Evolutionary conservation across 768 basidiomycete species (phyloP).

Genomic region (Pholiota microspora): DNA sequence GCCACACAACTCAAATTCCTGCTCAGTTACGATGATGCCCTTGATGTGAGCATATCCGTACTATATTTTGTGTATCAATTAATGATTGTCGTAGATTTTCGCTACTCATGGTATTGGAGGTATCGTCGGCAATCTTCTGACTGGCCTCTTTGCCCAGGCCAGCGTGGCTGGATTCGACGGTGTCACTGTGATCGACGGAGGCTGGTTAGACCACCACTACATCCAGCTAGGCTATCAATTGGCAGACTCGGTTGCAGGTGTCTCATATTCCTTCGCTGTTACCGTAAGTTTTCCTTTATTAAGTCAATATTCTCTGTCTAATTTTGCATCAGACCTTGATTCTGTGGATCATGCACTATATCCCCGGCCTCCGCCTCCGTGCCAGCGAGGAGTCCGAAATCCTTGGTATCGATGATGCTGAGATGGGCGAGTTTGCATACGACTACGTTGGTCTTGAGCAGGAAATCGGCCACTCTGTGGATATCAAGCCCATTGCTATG

Average conservation of each 20-base stretch:
- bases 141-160: slow-evolving; percentile 84
- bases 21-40: slow-evolving; percentile 71
- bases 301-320: background rate
- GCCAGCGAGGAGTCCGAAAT: slow-evolving; percentile 63
- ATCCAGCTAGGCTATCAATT: slow-evolving; percentile 85
- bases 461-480: slow-evolving; percentile 41
- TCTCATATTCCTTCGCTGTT: slow-evolving; percentile 72
- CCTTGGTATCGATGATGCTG: slow-evolving; percentile 85
- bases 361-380: slow-evolving; percentile 78
- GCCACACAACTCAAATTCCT: slow-evolving; percentile 94
- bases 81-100: slow-evolving; percentile 90
- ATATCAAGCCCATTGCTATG: slow-evolving; percentile 7
- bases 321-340: slow-evolving; percentile 58
- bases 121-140: slow-evolving; percentile 78
- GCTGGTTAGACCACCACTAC: slow-evolving; percentile 84
- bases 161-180: slow-evolving; percentile 83
- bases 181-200: slow-evolving; percentile 60
- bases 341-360: slow-evolving; percentile 85
- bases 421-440: slow-evolving; percentile 89
- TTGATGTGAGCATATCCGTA: slow-evolving; percentile 67
- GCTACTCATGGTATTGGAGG: slow-evolving; percentile 83
- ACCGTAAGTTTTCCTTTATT: slow-evolving; percentile 47
- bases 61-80: too few species aligned
- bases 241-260: slow-evolving; percentile 66
- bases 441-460: slow-evolving; percentile 81